These are phyloP conservation scores for Neocatenulostroma microsporum DNA, from an alignment of 2,329 filamentous ascomycete genomes.

Conservation along the genomic window DNA sequence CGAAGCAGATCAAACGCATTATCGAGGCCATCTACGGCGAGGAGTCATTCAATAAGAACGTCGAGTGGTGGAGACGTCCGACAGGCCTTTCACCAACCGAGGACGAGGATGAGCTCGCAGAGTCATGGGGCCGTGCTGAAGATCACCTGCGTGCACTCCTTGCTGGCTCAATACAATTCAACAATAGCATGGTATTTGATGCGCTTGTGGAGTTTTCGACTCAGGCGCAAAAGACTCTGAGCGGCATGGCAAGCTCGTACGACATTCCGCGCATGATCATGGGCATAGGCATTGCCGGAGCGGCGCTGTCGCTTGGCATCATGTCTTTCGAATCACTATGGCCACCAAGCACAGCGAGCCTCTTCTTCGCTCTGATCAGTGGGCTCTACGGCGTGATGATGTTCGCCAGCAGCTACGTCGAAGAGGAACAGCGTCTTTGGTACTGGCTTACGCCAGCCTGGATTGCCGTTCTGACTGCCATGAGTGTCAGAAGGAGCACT, in stretches of 20 bases:
- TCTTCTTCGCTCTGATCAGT: slow-evolving; percentile 32
- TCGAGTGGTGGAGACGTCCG: background rate
- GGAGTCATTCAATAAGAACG: slow-evolving; percentile 13
- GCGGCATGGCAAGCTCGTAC: slow-evolving; percentile 88
- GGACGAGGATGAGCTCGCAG: slow-evolving; percentile 10
- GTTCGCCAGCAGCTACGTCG: slow-evolving; percentile 96
- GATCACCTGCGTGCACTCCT: too few species aligned
- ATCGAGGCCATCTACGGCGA: slow-evolving; percentile 61
- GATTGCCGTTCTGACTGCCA: slow-evolving; percentile 36
- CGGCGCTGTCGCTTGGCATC: slow-evolving; percentile 36
- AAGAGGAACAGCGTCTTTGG: slow-evolving; percentile 99
- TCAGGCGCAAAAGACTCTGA: slow-evolving; percentile 70
- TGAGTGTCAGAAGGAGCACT: slow-evolving; percentile 6
- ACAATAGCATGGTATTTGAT: background rate
- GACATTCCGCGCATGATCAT: slow-evolving; percentile 55
- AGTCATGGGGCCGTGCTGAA: too few species aligned
- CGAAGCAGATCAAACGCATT: slow-evolving; percentile 69
- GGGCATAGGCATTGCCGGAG: slow-evolving; percentile 37
- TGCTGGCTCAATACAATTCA: too few species aligned
- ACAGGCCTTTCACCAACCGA: slow-evolving; percentile 3
- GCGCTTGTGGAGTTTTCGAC: slow-evolving; percentile 51
- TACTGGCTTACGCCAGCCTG: slow-evolving; percentile 78
- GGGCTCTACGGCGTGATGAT: slow-evolving; percentile 71
- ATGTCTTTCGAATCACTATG: slow-evolving; percentile 24
- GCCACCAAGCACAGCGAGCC: slow-evolving; percentile 39